These are phyloP conservation scores for Theileria annulata DNA, from an alignment of 169 alveolate genomes.

Conservation along the genomic window DNA sequence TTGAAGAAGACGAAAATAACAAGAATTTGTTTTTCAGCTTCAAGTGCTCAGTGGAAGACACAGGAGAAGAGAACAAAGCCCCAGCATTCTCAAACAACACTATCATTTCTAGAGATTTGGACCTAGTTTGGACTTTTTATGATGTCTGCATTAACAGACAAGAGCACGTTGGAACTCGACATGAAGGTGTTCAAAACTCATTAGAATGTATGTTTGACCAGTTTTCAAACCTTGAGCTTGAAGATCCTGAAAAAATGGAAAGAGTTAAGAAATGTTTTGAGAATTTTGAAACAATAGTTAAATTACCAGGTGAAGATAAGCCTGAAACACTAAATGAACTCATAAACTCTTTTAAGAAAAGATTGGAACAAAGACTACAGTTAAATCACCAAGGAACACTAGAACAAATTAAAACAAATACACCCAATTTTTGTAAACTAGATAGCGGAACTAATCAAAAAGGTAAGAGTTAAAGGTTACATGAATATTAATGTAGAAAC, in stretches of 20 bases:
- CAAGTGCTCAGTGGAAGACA: conserved; percentile 15
- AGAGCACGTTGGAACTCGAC: conserved; percentile 13
- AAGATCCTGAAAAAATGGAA: conserved; percentile 20
- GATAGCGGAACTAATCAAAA: conserved; percentile 6
- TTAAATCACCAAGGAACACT: neutral
- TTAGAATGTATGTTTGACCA: conserved; percentile 24
- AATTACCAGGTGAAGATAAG: neutral
- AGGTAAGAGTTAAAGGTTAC: neutral
- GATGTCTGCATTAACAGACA: conserved; percentile 42
- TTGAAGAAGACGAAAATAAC: neutral
- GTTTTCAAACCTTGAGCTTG: conserved; percentile 35
- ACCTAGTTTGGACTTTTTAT: conserved; percentile 51
- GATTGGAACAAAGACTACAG: conserved; percentile 12
- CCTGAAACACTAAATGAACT: neutral
- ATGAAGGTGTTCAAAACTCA: conserved; percentile 8
- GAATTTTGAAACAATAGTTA: neutral
- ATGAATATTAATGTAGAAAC: neutral
- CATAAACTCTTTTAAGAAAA: conserved; percentile 1
- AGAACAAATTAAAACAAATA: neutral
- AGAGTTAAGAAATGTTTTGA: conserved; percentile 50
- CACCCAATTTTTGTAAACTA: neutral
- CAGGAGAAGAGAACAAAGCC: neutral
- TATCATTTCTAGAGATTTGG: conserved; percentile 42
- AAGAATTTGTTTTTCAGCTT: conserved; percentile 47
- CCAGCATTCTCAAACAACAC: neutral